Conservation (phyloP, 352 stramenopile species). For the Pythium plurisporium region DNA sequence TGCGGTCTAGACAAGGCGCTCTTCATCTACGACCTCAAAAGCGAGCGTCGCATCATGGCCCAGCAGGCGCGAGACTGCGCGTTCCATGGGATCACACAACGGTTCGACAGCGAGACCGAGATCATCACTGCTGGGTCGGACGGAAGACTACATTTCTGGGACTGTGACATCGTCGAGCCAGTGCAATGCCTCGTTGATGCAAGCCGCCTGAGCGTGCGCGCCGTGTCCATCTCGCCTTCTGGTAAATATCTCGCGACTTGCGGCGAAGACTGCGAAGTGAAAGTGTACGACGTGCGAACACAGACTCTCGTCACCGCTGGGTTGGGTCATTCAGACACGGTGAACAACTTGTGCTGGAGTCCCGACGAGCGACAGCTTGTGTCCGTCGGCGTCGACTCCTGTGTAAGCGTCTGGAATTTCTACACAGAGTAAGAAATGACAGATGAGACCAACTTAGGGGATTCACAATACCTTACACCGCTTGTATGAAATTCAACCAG, state of each 20-base stretch:
- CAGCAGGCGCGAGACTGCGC: conserved; percentile 76
- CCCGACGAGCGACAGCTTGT: conserved; percentile 91
- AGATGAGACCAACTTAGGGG: neutral
- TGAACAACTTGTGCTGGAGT: conserved; percentile 82
- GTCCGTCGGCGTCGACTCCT: conserved; percentile 84
- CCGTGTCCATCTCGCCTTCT: conserved; percentile 53
- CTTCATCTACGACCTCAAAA: conserved; percentile 91
- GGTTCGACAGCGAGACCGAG: conserved; percentile 87
- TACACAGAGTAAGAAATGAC: conserved; percentile 30
- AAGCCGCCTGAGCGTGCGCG: conserved; percentile 36
- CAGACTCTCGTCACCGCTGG: conserved; percentile 46
- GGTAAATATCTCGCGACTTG: conserved; percentile 75
- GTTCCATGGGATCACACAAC: conserved; percentile 83
- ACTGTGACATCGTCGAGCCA: conserved; percentile 85
- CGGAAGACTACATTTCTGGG: conserved; percentile 85
- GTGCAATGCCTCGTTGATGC: conserved; percentile 51
- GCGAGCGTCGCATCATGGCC: conserved; percentile 69
- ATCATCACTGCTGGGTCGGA: conserved; percentile 84
- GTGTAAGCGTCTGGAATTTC: conserved; percentile 91
- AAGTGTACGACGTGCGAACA: conserved; percentile 61
- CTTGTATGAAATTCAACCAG: neutral
- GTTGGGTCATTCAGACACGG: conserved; percentile 62
- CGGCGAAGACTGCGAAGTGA: conserved; percentile 79
- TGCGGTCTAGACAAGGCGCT: conserved; percentile 81
- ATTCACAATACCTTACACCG: neutral